These are phyloP conservation scores for Cercospora brassicicola DNA, from an alignment of 2,329 filamentous ascomycete genomes.

Conservation along the genomic window DNA sequence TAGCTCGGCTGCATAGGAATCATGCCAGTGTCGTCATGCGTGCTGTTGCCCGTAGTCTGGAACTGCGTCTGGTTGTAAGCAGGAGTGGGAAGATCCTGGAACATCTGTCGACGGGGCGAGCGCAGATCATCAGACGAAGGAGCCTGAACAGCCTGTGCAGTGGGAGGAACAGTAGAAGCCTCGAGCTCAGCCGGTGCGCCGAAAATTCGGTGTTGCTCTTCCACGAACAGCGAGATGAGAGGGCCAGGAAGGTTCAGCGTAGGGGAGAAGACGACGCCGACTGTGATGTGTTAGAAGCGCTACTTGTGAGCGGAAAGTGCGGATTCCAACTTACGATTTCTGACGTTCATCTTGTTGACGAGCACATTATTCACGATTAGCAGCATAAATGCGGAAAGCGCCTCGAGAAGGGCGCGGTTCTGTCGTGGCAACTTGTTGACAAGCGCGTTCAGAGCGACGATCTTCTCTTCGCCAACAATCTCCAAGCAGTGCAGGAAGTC, in stretches of 20 bases:
- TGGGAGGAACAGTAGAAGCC: conserved; percentile 9
- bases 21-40: conserved; percentile 35
- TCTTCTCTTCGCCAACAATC: conserved; percentile 70
- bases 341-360: conserved; percentile 95
- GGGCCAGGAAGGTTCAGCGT: conserved; percentile 95
- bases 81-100: conserved; percentile 65
- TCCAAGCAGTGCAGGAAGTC: conserved; percentile 75
- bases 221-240: conserved; percentile 89
- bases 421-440: conserved; percentile 76
- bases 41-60: conserved; percentile 18
- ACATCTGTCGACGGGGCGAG: conserved; percentile 65
- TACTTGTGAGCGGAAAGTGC: background rate
- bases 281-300: conserved; percentile 41
- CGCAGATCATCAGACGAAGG: conserved; percentile 56
- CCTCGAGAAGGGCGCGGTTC: conserved; percentile 78
- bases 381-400: conserved; percentile 84
- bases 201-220: conserved; percentile 86
- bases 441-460: conserved; percentile 71
- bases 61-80: conserved; percentile 59
- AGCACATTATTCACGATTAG: conserved; percentile 87
- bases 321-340: conserved; percentile 60
- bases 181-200: conserved; percentile 52
- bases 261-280: conserved; percentile 96
- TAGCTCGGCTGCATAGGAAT: conserved; percentile 37
- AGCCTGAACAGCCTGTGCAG: conserved; percentile 32